Base-by-base conservation (phyloP, 352 stramenopile species). In the Phytopythium mirpurense region DNA sequence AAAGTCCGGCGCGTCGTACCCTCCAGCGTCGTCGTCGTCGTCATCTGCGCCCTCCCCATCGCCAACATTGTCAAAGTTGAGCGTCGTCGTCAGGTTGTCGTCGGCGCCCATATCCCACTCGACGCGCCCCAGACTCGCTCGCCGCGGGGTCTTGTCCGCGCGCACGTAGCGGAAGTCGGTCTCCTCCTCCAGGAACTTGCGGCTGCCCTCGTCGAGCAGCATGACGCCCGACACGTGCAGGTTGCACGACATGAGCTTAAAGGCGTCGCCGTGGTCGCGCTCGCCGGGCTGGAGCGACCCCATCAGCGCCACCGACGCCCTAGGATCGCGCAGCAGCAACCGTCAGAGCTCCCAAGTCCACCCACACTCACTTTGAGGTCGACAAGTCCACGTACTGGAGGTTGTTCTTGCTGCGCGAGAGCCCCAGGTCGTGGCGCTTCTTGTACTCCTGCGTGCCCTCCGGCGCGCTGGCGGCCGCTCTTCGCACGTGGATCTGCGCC, bases 221-320 rank as follows among this genome's bases (percentile, higher is more conserved):
- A 94, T 55, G 47, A 89, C 82, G 16, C 84, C 84, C 24, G 63
- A 85, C 34, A 71, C 55, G 37, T 92, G 78, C 24, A 94, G 61
- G 38, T 77, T 74, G 60, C 84, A 94, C 61, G 79, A 91, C 60
- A 88, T 56, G 37, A 94, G 59, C 72, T 92, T 94, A 65, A 92
- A 91, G 23, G 78, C 87, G 54, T 94, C 82, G 44, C 84, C 84
- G 34, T 90, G 78, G 49, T 92, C 81, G 19, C 76, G 62, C 44
- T 91, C 82, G 42, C 87, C 78, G 0, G 82, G 82, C 12, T 90
- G 70, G 14, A 94, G 63, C 21, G 82, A 92, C 0, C 82, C 78
- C 84, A 92, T 92, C 11, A 94, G 44, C 24, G 82, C 76, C 35
- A 94, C 88, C 1, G 81, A 83, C 10, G 83, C 83, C 34, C 74